Percentiles rank a stretch among this genome's conserved stretches.
Conservation (phyloP, 805 yeast genomes). For the Metschnikowia bowlesiae region DNA sequence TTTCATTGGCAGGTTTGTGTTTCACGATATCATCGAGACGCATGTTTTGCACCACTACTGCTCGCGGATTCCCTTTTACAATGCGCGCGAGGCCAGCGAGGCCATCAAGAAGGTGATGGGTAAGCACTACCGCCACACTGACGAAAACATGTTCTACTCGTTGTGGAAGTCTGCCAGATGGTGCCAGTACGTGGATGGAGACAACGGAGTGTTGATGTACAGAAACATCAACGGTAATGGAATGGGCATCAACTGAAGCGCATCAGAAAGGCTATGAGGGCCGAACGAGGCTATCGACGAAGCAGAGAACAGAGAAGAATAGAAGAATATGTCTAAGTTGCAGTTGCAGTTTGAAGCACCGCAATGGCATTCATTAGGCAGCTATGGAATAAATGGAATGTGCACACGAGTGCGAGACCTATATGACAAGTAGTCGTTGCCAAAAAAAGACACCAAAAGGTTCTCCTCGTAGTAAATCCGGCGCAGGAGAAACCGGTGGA, state of each 20-base stretch:
- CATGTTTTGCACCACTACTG: slow-evolving; percentile 84
- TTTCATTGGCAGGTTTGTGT: slow-evolving; percentile 68
- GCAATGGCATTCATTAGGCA: not conserved
- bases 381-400: slow-evolving; percentile 52
- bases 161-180: slow-evolving; percentile 60
- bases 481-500: slow-evolving; percentile 63
- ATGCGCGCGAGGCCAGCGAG: slow-evolving; percentile 73
- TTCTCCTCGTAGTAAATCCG: slow-evolving; percentile 74
- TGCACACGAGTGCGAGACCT: slow-evolving; percentile 45
- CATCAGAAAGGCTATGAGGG: not conserved
- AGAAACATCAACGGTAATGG: slow-evolving; percentile 52
- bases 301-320: not conserved
- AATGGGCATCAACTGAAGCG: slow-evolving; percentile 10
- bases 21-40: slow-evolving; percentile 88
- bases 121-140: slow-evolving; percentile 60
- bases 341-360: not conserved
- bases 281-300: not conserved
- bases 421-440: slow-evolving; percentile 57
- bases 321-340: not conserved
- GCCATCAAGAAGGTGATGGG: slow-evolving; percentile 86
- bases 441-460: slow-evolving; percentile 64
- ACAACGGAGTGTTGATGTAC: slow-evolving; percentile 54
- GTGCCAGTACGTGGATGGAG: slow-evolving; percentile 74
- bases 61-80: slow-evolving; percentile 82
- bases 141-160: slow-evolving; percentile 69